phyloP scores from a whole-genome alignment of 306 rosid species.

The Ammopiptanthus mongolicus region DNA sequence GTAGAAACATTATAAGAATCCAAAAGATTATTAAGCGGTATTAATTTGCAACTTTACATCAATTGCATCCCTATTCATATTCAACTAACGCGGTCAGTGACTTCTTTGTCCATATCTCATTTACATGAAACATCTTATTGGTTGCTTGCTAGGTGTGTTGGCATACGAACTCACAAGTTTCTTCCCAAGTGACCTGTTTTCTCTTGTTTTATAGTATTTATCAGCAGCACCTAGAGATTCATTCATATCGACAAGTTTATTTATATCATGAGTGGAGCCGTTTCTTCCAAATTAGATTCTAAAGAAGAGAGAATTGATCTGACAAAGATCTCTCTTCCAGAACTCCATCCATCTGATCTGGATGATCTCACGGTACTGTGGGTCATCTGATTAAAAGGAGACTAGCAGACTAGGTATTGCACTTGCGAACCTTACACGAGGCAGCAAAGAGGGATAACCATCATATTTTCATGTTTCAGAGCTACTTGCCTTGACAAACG shows the following conservation, averaged over 20 bases:
- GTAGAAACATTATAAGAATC: no score
- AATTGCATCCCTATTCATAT: background rate
- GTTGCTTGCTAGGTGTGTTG: background rate
- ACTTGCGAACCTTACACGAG: conserved; percentile 54
- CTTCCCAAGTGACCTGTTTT: background rate
- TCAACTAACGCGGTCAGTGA: background rate
- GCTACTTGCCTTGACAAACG: conserved; percentile 36
- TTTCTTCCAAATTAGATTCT: no score
- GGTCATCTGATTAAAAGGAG: conserved; percentile 48
- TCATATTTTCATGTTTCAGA: conserved; percentile 30
- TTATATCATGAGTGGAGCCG: no score
- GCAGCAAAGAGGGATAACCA: conserved; percentile 34
- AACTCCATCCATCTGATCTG: no score
- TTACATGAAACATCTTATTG: background rate
- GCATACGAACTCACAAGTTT: background rate
- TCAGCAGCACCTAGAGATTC: background rate
- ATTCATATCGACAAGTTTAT: no score
- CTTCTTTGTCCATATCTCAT: background rate
- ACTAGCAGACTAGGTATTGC: conserved; percentile 37
- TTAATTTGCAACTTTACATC: background rate
- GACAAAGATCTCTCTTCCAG: no score
- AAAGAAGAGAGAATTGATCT: no score
- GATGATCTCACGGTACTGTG: conserved; percentile 54
- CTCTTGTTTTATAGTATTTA: background rate
- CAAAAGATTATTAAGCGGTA: no score